Conservation (phyloP, 176 grass and related monocot genomes). For the Ensete ventricosum region DNA sequence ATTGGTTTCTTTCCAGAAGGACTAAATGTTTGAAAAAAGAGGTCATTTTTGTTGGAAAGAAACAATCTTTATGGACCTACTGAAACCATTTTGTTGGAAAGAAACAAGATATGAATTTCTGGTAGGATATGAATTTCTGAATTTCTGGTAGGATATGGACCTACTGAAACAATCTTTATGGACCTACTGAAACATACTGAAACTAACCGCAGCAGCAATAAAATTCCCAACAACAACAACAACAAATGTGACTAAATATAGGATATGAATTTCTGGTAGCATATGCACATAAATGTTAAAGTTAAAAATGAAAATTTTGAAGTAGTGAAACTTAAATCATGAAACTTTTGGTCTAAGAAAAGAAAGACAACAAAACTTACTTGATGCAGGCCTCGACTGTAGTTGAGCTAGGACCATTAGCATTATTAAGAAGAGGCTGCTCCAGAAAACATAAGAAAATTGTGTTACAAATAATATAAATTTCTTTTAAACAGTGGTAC, state of each 20-base stretch:
- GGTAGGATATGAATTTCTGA: too few species aligned
- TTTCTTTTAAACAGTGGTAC: neutral
- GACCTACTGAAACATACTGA: too few species aligned
- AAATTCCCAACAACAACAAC: neutral
- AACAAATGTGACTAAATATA: neutral
- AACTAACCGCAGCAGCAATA: neutral
- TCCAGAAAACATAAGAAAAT: slow-evolving; percentile 23
- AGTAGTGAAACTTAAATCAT: neutral
- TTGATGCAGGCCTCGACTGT: slow-evolving; percentile 30
- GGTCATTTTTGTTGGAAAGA: neutral
- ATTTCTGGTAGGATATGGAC: too few species aligned
- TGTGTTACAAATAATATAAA: slow-evolving; percentile 6
- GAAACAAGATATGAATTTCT: too few species aligned
- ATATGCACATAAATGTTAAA: neutral
- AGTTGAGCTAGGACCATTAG: slow-evolving; percentile 14
- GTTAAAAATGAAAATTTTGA: neutral
- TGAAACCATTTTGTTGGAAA: too few species aligned
- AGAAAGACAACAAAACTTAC: slow-evolving; percentile 28
- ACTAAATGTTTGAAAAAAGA: neutral
- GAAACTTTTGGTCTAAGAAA: neutral
- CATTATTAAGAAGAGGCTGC: slow-evolving; percentile 45
- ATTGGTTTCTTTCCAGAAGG: too few species aligned
- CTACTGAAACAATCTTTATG: neutral
- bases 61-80: neutral
- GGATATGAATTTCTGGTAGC: neutral